Base-by-base conservation (phyloP, 2,329 filamentous ascomycete genomes). In the Penicillium capsulatum region DNA sequence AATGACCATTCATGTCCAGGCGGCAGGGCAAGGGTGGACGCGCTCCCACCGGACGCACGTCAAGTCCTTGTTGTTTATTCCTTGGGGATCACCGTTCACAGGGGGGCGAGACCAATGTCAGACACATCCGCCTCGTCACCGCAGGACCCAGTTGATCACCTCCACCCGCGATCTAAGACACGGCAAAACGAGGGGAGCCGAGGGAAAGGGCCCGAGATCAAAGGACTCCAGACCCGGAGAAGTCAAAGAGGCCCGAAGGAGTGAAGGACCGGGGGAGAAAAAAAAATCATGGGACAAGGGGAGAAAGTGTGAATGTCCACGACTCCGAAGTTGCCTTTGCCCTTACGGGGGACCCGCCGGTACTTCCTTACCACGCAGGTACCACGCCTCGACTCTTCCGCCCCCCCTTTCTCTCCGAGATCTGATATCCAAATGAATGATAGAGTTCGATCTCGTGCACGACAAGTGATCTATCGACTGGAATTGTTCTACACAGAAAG, bases 1-100 rank as follows among this genome's bases (percentile, higher is more conserved):
- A 81, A 70, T 78, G 79, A 63, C 74, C 77, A 72, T 80, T 86
- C 83, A 86, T 54, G 42, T 86, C 70, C 65, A 39, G 37, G 29
- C 13, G 10, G 26, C 26, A 28, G 11, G 26, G n/a, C 4, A 28
- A 28, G 6, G 11, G 26, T n/a, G 26, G 36, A 28, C 26, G 9
- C n/a, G 6, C 26, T n/a, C 5, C 19, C 19, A 22, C 19, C 9
- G 19, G 19, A 22, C 19, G 19, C 19, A 22, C 5, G 19, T 22
- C 19, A 22, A 22, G 19, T 22, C 19, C 5, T 5, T 22, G 9
- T 22, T 22, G 9, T 5, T 22, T 22, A 9, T 9, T 9, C 19
- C 19, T 9, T 22, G 19, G 19, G 19, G 9, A 22, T 22, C 19
- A 22, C 19, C 19, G 9, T 22, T 22, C 19, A 22, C 19, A 40